Percentiles rank a stretch among this genome's conserved stretches.
Evolutionary conservation across 768 basidiomycete genomes (phyloP).

Genomic region (Lactarius vividus): DNA sequence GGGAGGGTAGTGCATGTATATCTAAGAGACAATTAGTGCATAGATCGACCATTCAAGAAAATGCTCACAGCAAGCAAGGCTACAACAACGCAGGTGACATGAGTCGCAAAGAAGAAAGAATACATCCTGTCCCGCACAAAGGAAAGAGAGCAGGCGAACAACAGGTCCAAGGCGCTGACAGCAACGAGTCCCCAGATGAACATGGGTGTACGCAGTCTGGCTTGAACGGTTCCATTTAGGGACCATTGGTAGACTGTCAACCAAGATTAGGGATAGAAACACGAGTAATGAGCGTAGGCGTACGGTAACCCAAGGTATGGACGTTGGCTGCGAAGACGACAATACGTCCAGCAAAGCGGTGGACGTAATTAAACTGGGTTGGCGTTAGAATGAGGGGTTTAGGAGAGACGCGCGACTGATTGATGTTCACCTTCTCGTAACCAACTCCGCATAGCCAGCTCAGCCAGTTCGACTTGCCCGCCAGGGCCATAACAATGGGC

Average conservation of each 20-base stretch:
- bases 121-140: constrained; percentile 44
- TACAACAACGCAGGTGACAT: constrained; percentile 43
- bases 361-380: constrained; percentile 49
- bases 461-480: constrained; percentile 49
- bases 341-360: constrained; percentile 50
- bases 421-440: constrained; percentile 44
- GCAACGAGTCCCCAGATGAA: constrained; percentile 36
- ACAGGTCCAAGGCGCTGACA: constrained; percentile 36
- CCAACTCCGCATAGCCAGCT: constrained; percentile 42
- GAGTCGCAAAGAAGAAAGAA: constrained; percentile 43
- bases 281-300: constrained; percentile 19
- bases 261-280: not conserved
- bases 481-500: constrained; percentile 44
- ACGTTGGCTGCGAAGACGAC: constrained; percentile 42
- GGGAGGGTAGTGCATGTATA: constrained; percentile 19
- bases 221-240: constrained; percentile 1
- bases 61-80: constrained; percentile 36
- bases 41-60: not conserved
- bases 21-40: constrained; percentile 21
- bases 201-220: not conserved
- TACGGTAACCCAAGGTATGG: constrained; percentile 43
- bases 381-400: not conserved
- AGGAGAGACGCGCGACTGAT: not conserved
- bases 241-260: constrained; percentile 17
- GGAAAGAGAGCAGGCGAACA: constrained; percentile 42